Percentiles rank a stretch among this genome's conserved stretches.
Conservation (phyloP, 352 stramenopile species). For the Peronospora belbahrii region DNA sequence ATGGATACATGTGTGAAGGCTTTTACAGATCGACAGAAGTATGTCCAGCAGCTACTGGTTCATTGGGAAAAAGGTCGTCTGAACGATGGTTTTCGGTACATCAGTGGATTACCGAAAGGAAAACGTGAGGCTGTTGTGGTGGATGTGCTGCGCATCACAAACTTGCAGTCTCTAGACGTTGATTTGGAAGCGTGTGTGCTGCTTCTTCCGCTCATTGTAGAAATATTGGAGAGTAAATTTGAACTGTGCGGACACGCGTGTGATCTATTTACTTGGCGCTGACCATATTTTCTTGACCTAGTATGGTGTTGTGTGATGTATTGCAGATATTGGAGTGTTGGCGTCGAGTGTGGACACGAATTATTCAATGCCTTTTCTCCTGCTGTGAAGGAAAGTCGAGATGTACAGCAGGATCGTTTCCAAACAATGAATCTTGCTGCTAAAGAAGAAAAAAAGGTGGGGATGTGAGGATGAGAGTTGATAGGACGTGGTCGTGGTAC, state of each 20-base stretch:
- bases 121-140: conserved; percentile 68
- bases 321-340: conserved; percentile 48
- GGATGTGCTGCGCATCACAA: conserved; percentile 58
- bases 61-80: conserved; percentile 67
- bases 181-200: conserved; percentile 69
- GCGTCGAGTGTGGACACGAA: conserved; percentile 47
- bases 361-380: conserved; percentile 70
- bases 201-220: conserved; percentile 68
- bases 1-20: conserved; percentile 81
- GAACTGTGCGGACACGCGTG: conserved; percentile 34
- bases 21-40: conserved; percentile 61
- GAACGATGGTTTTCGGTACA: conserved; percentile 61
- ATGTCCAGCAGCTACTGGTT: conserved; percentile 54
- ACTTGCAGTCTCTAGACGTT: conserved; percentile 51
- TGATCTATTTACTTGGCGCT: neutral
- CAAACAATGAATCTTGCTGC: conserved; percentile 65
- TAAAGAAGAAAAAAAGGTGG: conserved; percentile 60
- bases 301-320: neutral
- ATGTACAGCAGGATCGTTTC: conserved; percentile 39
- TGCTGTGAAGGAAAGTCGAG: conserved; percentile 56
- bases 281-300: neutral
- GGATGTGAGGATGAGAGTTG: conserved; percentile 37
- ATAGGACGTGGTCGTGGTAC: neutral
- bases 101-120: conserved; percentile 51
- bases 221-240: conserved; percentile 60